These are phyloP conservation scores for Apiospora malaysiana DNA, from an alignment of 2,329 filamentous ascomycete genomes.

Conservation along the genomic window DNA sequence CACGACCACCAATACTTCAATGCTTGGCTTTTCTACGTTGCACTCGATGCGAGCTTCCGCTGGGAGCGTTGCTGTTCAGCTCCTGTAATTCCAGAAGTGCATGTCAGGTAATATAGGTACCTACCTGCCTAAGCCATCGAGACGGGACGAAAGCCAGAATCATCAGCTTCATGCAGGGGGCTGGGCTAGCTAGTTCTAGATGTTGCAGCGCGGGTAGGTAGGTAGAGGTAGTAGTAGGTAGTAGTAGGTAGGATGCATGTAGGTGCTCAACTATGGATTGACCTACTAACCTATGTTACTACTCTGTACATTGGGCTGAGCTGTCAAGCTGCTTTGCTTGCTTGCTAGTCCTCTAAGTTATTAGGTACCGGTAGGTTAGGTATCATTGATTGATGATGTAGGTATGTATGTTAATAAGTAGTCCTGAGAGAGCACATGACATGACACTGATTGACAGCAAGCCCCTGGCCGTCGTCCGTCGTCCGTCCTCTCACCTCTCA, in stretches of 20 bases:
- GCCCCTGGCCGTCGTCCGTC: background rate
- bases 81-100: conserved; percentile 7
- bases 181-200: conserved; percentile 1
- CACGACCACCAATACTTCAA: background rate
- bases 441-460: conserved; percentile 8
- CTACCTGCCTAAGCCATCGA: background rate
- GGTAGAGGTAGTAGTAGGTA: too few species aligned
- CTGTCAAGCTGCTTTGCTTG: background rate
- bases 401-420: too few species aligned
- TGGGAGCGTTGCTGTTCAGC: background rate
- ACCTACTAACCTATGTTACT: too few species aligned
- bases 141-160: conserved; percentile 2
- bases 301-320: background rate
- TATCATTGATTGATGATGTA: too few species aligned
- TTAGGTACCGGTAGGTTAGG: too few species aligned
- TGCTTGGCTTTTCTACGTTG: background rate
- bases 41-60: background rate
- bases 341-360: too few species aligned
- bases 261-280: too few species aligned
- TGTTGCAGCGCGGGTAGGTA: background rate
- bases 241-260: too few species aligned
- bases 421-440: conserved; percentile 3
- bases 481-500: too few species aligned
- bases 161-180: conserved; percentile 16
- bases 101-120: background rate